phyloP scores from a whole-genome alignment of 768 basidiomycete species.

The Rubroboletus pulcherrimus region DNA sequence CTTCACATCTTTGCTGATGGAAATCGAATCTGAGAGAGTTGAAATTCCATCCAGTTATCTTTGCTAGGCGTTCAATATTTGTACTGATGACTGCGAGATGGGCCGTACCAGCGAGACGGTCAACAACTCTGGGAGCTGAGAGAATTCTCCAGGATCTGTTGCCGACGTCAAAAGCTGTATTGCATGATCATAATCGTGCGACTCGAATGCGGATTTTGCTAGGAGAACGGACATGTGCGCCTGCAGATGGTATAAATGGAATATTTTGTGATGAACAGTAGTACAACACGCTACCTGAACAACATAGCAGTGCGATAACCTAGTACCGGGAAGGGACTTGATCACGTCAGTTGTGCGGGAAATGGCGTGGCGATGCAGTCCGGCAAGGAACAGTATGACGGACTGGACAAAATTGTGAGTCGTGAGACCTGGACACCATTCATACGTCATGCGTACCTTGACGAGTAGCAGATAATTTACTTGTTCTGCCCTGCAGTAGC shows the following conservation, averaged over 20 bases:
- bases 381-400: conserved; percentile 6
- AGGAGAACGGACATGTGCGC: conserved; percentile 11
- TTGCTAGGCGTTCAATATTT: background rate
- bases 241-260: background rate
- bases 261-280: background rate
- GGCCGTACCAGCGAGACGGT: conserved; percentile 14
- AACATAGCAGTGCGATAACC: background rate
- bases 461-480: conserved; percentile 12
- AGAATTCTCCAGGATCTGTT: background rate
- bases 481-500: conserved; percentile 1
- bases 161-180: conserved; percentile 6
- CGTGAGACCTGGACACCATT: background rate
- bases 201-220: conserved; percentile 10
- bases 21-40: conserved; percentile 5
- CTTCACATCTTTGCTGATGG: conserved; percentile 6
- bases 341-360: conserved; percentile 8
- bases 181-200: conserved; percentile 4
- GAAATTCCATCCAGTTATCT: conserved; percentile 19
- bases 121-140: conserved; percentile 7
- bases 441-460: conserved; percentile 1
- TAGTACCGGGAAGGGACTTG: background rate
- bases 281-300: conserved; percentile 8
- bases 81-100: background rate
- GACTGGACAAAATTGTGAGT: conserved; percentile 2
- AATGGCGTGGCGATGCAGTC: conserved; percentile 1